Conservation (phyloP, 805 yeast species). For the Myxozyma melibiosi region DNA sequence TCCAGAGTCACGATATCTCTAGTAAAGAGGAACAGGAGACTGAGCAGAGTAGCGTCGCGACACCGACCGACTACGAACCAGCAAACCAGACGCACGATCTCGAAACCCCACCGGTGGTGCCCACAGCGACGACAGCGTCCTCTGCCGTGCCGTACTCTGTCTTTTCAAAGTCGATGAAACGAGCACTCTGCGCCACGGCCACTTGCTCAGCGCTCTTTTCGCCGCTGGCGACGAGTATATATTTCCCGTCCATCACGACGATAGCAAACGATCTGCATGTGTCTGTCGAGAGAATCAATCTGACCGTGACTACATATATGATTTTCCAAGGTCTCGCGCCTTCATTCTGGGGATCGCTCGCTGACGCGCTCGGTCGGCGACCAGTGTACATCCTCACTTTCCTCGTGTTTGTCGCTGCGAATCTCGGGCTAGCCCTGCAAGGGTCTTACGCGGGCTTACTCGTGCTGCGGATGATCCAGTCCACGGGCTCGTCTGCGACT, state of each 20-base stretch:
- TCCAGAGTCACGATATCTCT: background rate
- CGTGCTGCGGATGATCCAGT: constrained; percentile 68
- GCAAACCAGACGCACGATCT: too few species aligned
- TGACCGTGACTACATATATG: constrained; percentile 76
- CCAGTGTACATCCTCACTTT: constrained; percentile 63
- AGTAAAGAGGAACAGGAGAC: too few species aligned
- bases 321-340: constrained; percentile 79
- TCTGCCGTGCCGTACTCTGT: constrained; percentile 23
- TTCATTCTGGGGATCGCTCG: constrained; percentile 63
- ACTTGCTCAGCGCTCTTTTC: constrained; percentile 64
- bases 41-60: too few species aligned
- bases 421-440: constrained; percentile 71
- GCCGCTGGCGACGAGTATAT: constrained; percentile 72
- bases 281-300: constrained; percentile 59
- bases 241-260: constrained; percentile 72
- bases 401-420: constrained; percentile 57
- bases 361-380: constrained; percentile 73
- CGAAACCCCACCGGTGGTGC: background rate
- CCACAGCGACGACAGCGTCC: constrained; percentile 5
- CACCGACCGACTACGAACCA: too few species aligned
- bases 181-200: constrained; percentile 35
- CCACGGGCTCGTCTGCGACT: constrained; percentile 81
- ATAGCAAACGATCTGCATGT: constrained; percentile 59
- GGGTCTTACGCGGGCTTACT: constrained; percentile 65
- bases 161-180: constrained; percentile 11